Evolutionary conservation across 2,329 filamentous ascomycete genomes (phyloP).

Genomic region (Colletotrichum sp.): DNA sequence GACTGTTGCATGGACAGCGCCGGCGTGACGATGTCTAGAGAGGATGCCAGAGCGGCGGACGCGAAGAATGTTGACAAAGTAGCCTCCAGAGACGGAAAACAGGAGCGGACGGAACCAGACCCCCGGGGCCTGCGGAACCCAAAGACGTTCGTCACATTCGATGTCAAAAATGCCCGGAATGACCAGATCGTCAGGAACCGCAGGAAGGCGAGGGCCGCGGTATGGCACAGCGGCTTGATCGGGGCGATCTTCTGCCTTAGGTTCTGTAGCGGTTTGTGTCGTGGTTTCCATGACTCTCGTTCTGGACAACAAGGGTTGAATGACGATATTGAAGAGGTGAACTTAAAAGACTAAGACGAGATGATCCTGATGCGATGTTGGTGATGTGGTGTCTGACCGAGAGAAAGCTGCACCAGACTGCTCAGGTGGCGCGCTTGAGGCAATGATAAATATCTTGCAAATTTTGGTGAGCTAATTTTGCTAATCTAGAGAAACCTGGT

Average conservation of each 20-base stretch:
- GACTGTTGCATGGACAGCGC: conserved; percentile 35
- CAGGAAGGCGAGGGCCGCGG: conserved; percentile 11
- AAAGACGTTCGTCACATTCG: conserved; percentile 33
- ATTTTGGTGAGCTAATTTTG: not conserved
- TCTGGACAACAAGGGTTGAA: not conserved
- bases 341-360: not conserved
- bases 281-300: not conserved
- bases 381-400: not conserved
- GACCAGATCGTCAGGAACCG: conserved; percentile 27
- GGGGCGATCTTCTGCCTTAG: not conserved
- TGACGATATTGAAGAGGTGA: not conserved
- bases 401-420: not conserved
- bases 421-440: not conserved
- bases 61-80: not conserved
- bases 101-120: conserved; percentile 36
- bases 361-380: not conserved
- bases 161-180: conserved; percentile 29
- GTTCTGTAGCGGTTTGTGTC: not conserved
- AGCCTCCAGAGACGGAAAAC: conserved; percentile 30
- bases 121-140: conserved; percentile 33
- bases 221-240: not conserved
- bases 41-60: conserved; percentile 25
- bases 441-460: not conserved
- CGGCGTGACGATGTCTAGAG: conserved; percentile 36
- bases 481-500: not conserved